phyloP scores from a whole-genome alignment of 164 flowering plant genomes.

The Sextonia rubra region DNA sequence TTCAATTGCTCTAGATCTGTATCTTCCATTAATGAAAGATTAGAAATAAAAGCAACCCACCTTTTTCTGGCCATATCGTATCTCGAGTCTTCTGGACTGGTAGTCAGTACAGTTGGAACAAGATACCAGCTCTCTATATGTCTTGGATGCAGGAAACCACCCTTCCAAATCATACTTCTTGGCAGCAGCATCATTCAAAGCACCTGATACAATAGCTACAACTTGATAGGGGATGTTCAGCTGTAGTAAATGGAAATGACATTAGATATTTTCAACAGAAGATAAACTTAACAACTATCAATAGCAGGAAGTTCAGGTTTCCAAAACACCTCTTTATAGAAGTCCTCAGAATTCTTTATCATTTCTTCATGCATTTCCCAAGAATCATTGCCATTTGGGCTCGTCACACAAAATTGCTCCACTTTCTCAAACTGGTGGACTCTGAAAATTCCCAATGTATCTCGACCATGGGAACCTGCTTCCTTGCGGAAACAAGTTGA shows the following conservation, averaged over 20 bases:
- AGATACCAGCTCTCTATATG: constrained; percentile 87
- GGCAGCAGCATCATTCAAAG: constrained; percentile 93
- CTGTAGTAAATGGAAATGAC: constrained; percentile 30
- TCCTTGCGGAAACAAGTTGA: constrained; percentile 97
- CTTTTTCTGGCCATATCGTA: constrained; percentile 92
- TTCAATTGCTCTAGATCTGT: not conserved
- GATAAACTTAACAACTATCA: not conserved
- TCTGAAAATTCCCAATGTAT: constrained; percentile 89
- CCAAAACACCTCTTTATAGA: constrained; percentile 62
- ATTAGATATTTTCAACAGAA: constrained; percentile 1
- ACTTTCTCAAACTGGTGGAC: constrained; percentile 98
- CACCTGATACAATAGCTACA: constrained; percentile 90
- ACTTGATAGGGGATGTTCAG: constrained; percentile 78
- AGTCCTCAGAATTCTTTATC: constrained; percentile 76
- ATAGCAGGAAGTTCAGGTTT: not conserved
- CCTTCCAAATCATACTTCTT: constrained; percentile 95
- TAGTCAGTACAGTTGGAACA: constrained; percentile 96
- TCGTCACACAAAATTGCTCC: constrained; percentile 88
- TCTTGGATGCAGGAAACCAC: constrained; percentile 92
- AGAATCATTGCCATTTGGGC: constrained; percentile 72
- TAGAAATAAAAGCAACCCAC: constrained; percentile 20
- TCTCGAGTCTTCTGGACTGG: constrained; percentile 81
- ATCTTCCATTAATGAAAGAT: not conserved
- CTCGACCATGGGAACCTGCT: constrained; percentile 98
- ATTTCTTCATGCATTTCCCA: constrained; percentile 90